Evolutionary conservation across 148 eudicot genomes (phyloP).

Genomic region (Amaranthus cruentus): DNA sequence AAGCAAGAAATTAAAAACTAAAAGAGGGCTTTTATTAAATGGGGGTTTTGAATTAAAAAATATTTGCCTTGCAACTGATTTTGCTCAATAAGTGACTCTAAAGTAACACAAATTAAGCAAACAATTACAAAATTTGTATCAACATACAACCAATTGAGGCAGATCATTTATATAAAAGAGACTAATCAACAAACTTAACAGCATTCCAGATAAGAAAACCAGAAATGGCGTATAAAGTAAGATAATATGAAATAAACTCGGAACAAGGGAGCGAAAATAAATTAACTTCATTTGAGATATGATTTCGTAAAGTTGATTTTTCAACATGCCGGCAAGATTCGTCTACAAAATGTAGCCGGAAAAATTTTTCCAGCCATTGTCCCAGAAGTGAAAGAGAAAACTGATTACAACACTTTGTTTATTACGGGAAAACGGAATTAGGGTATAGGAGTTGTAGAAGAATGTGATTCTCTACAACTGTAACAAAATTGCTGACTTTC

Average conservation of each 20-base stretch:
- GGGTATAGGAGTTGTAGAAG: too few species aligned
- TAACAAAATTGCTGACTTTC: too few species aligned
- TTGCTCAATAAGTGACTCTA: conserved; percentile 69
- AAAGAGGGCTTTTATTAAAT: conserved; percentile 73
- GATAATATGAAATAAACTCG: background rate
- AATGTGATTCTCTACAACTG: too few species aligned
- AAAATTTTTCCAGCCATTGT: conserved; percentile 61
- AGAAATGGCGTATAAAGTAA: background rate
- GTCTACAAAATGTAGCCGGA: conserved; percentile 52
- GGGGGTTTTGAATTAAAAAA: conserved; percentile 78
- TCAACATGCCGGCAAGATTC: conserved; percentile 81
- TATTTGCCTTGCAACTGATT: conserved; percentile 85
- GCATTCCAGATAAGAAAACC: background rate
- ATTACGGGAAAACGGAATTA: too few species aligned
- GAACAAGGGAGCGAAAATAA: background rate
- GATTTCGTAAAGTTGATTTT: conserved; percentile 71
- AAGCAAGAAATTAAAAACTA: conserved; percentile 45
- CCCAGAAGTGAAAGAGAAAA: too few species aligned
- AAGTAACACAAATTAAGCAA: conserved; percentile 20
- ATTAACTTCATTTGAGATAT: conserved; percentile 90
- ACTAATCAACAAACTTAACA: background rate
- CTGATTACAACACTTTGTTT: too few species aligned
- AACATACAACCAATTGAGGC: background rate
- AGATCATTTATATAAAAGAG: background rate
- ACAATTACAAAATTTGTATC: background rate